Evolutionary conservation across 495 filamentous ascomycete genomes (phyloP).

Genomic region (Elasticomyces elasticus): DNA sequence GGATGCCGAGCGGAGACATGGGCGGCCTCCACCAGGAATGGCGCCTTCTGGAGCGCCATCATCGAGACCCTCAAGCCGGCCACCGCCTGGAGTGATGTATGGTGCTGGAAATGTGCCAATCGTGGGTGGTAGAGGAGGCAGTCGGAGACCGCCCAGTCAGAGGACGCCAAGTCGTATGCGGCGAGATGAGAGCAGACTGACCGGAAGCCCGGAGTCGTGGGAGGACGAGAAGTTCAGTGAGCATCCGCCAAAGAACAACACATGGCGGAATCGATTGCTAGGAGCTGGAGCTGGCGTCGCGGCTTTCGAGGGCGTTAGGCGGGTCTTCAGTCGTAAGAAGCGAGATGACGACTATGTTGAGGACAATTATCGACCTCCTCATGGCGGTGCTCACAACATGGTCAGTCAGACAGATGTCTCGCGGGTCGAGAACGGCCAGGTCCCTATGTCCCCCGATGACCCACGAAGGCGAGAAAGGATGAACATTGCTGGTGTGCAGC

Average conservation of each 20-base stretch:
- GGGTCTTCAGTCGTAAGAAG: constrained; percentile 50
- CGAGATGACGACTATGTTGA: constrained; percentile 51
- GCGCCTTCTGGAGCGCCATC: not conserved
- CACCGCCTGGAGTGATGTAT: constrained; percentile 14
- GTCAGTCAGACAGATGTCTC: constrained; percentile 32
- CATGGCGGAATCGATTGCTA: constrained; percentile 53
- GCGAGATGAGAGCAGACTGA: constrained; percentile 33
- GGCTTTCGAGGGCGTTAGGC: constrained; percentile 54
- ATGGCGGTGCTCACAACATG: constrained; percentile 24
- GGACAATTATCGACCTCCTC: constrained; percentile 26
- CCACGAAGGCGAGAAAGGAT: constrained; percentile 29
- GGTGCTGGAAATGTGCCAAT: constrained; percentile 5
- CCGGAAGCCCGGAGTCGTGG: constrained; percentile 11
- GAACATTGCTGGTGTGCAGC: constrained; percentile 22
- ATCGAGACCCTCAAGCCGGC: constrained; percentile 9
- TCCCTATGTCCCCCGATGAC: constrained; percentile 29
- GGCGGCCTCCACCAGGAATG: not conserved
- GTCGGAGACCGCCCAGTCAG: not conserved
- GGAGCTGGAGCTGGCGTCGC: constrained; percentile 58
- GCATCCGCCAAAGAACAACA: constrained; percentile 12
- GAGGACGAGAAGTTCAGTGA: constrained; percentile 23
- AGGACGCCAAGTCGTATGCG: not conserved
- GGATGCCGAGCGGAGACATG: constrained; percentile 4
- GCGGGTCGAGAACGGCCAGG: constrained; percentile 32
- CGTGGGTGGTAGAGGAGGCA: not conserved